Evolutionary conservation across 2,329 filamentous ascomycete genomes (phyloP).

Genomic region (Macroventuria anomochaeta): DNA sequence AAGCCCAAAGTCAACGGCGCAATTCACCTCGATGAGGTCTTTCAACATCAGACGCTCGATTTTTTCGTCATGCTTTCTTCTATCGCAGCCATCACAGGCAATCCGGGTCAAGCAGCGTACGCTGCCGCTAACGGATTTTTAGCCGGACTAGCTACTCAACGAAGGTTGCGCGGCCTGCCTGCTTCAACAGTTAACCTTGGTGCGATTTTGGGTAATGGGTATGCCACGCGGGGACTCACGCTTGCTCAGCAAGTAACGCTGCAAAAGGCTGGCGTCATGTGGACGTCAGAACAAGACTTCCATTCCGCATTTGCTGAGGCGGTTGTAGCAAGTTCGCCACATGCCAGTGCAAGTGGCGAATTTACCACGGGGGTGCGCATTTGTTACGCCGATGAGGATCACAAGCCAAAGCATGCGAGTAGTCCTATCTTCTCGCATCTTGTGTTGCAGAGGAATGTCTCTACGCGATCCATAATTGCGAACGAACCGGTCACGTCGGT

Average conservation of each 20-base stretch:
- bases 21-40: conserved; percentile 22
- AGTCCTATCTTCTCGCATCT: conserved; percentile 9
- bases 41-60: conserved; percentile 23
- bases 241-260: conserved; percentile 31
- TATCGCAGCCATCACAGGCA: conserved; percentile 15
- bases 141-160: conserved; percentile 45
- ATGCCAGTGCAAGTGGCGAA: neutral
- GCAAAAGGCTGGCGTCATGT: conserved; percentile 6
- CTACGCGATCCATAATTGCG: neutral
- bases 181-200: conserved; percentile 47
- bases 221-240: neutral
- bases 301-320: conserved; percentile 24
- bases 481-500: neutral
- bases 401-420: neutral
- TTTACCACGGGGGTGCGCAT: conserved; percentile 5
- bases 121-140: conserved; percentile 48
- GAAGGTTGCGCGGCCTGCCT: conserved; percentile 49
- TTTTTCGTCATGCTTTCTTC: conserved; percentile 39
- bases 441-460: neutral
- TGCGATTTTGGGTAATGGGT: conserved; percentile 52
- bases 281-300: conserved; percentile 24
- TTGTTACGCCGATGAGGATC: neutral
- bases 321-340: neutral
- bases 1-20: conserved; percentile 28
- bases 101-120: conserved; percentile 30